phyloP scores from a whole-genome alignment of 371 early-diverging fungal genomes.

The Apophysomyces elegans region DNA sequence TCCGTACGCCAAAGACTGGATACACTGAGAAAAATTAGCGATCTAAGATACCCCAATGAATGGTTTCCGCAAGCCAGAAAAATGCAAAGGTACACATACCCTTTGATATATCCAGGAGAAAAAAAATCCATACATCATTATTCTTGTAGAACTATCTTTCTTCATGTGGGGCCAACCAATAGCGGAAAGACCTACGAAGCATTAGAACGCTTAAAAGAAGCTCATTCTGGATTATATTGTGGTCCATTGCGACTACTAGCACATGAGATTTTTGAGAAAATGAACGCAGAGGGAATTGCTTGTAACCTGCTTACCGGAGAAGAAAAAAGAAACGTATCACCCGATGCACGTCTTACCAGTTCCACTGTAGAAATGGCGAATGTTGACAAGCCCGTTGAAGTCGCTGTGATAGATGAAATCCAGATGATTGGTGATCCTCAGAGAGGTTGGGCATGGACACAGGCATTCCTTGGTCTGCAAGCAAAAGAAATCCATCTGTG shows the following conservation, averaged over 20 bases:
- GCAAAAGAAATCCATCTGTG: constrained; percentile 94
- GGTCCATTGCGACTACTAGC: constrained; percentile 94
- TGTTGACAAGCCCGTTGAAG: constrained; percentile 62
- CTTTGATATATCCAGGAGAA: no score
- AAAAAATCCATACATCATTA: no score
- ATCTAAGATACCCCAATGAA: constrained; percentile 80
- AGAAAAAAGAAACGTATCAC: constrained; percentile 65
- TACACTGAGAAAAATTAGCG: constrained; percentile 67
- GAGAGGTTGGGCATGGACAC: constrained; percentile 97
- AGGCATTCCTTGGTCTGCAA: constrained; percentile 80
- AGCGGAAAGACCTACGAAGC: constrained; percentile 96
- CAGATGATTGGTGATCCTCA: constrained; percentile 89
- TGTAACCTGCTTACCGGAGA: constrained; percentile 95
- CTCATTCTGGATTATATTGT: constrained; percentile 83
- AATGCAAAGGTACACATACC: constrained; percentile 61
- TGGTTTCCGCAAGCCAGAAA: constrained; percentile 78
- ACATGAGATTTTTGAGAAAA: constrained; percentile 86
- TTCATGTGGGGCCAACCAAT: constrained; percentile 98
- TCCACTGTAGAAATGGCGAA: constrained; percentile 95
- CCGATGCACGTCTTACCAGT: constrained; percentile 55
- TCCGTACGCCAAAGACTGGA: constrained; percentile 37
- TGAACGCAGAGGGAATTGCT: constrained; percentile 75
- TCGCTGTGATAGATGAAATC: constrained; percentile 97
- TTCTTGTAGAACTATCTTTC: constrained; percentile 67
- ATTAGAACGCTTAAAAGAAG: constrained; percentile 68